Conservation (phyloP, 805 yeast genomes). For the Ogataea degrootiae region DNA sequence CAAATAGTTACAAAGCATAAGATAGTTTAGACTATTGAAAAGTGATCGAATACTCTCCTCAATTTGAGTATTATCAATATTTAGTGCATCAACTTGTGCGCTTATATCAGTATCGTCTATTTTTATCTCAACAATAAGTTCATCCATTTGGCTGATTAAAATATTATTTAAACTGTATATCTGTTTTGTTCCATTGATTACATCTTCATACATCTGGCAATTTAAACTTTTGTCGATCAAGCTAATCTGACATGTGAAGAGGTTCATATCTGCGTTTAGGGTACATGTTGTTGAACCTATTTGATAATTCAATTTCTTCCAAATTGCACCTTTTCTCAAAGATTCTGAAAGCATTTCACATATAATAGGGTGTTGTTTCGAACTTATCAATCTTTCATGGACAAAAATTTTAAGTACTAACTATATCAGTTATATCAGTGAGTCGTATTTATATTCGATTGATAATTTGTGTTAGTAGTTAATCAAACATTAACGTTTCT, state of each 20-base stretch:
- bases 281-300: background rate
- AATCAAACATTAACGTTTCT: too few species aligned
- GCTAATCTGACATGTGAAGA: conserved; percentile 6
- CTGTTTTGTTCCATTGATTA: conserved; percentile 6
- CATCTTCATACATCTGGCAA: conserved; percentile 13
- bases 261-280: background rate
- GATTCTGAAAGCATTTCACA: conserved; percentile 18
- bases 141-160: conserved; percentile 5
- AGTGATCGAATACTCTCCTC: background rate
- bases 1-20: conserved; percentile 20
- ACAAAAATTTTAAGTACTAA: conserved; percentile 6
- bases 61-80: background rate
- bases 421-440: background rate
- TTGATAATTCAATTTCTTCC: conserved; percentile 10
- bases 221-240: conserved; percentile 11
- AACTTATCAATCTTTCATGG: conserved; percentile 6
- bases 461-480: too few species aligned
- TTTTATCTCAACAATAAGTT: conserved; percentile 5
- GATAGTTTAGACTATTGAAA: conserved; percentile 23
- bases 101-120: conserved; percentile 6
- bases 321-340: conserved; percentile 10
- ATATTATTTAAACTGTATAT: conserved; percentile 8
- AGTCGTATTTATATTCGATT: too few species aligned
- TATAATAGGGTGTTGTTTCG: conserved; percentile 8
- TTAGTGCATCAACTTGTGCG: background rate